A percentile compares a stretch with the other conserved stretches of the same genome.
phyloP scores from a whole-genome alignment of 352 stramenopile species.

The Pythium aquatile region DNA sequence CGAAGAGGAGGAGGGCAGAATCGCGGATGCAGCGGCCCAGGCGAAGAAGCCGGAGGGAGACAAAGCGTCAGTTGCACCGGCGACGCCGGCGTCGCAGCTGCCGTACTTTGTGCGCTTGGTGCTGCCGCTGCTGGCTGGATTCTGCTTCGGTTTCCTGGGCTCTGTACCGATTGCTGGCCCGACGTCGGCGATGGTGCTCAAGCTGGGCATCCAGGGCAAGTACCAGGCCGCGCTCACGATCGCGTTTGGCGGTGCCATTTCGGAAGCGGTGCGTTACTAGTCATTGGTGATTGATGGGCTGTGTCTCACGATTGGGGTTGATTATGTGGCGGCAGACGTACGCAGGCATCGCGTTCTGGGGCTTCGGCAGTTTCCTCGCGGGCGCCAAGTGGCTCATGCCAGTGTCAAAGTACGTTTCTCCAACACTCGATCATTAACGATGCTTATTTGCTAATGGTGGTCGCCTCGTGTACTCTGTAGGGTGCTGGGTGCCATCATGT shows the following conservation, averaged over 20 bases:
- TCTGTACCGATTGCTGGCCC: conserved; percentile 82
- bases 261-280: conserved; percentile 58
- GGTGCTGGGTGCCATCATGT: conserved; percentile 83
- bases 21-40: not conserved
- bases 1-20: not conserved
- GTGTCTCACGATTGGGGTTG: not conserved
- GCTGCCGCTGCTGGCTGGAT: conserved; percentile 73
- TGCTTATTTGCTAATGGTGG: too few relatives aligned
- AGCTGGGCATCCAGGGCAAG: conserved; percentile 85
- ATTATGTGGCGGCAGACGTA: conserved; percentile 50
- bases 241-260: conserved; percentile 78
- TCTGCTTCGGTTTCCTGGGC: conserved; percentile 83
- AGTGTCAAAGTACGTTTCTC: conserved; percentile 72
- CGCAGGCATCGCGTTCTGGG: conserved; percentile 86
- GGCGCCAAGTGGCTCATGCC: conserved; percentile 81
- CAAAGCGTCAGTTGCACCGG: not conserved
- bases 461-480: conserved; percentile 12
- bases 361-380: conserved; percentile 86
- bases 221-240: conserved; percentile 79
- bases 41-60: not conserved
- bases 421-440: too few relatives aligned
- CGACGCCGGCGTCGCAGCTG: conserved; percentile 21
- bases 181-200: conserved; percentile 87
- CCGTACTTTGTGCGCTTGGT: conserved; percentile 61
- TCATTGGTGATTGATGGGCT: not conserved